These are phyloP conservation scores for Botrytis sinoallii DNA, from an alignment of 2,329 filamentous ascomycete genomes.

Conservation along the genomic window DNA sequence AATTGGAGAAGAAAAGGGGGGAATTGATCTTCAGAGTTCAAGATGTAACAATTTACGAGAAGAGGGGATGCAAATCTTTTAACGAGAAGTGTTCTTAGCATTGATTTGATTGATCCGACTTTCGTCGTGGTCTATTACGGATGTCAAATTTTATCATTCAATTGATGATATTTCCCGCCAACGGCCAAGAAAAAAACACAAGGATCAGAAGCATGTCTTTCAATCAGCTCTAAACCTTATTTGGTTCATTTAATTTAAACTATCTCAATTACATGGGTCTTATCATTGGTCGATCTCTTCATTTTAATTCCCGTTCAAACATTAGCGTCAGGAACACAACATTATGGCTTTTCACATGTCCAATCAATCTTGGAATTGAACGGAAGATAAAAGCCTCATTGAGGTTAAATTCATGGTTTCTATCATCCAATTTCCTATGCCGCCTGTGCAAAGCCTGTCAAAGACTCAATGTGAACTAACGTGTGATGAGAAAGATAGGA, in stretches of 20 bases:
- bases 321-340: slow-evolving; percentile 26
- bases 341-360: background rate
- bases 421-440: slow-evolving; percentile 15
- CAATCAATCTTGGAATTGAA: slow-evolving; percentile 1
- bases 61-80: slow-evolving; percentile 2
- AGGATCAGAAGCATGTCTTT: background rate
- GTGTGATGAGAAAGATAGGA: background rate
- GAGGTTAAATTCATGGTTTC: background rate
- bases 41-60: background rate
- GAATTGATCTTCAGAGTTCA: background rate
- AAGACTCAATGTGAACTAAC: background rate
- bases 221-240: slow-evolving; percentile 7
- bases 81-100: background rate
- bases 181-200: slow-evolving; percentile 8
- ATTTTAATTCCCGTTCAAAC: slow-evolving; percentile 15
- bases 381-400: slow-evolving; percentile 5
- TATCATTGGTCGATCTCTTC: slow-evolving; percentile 16
- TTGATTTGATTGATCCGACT: background rate
- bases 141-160: slow-evolving; percentile 5
- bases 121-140: background rate
- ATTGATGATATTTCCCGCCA: background rate
- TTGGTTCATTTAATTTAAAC: slow-evolving; percentile 14
- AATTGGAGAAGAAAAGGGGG: background rate
- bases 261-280: background rate
- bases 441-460: slow-evolving; percentile 1